Percentiles rank a stretch among this genome's conserved stretches.
Evolutionary conservation across 805 yeast species (phyloP).

Genomic region (Starmerella roubikii): DNA sequence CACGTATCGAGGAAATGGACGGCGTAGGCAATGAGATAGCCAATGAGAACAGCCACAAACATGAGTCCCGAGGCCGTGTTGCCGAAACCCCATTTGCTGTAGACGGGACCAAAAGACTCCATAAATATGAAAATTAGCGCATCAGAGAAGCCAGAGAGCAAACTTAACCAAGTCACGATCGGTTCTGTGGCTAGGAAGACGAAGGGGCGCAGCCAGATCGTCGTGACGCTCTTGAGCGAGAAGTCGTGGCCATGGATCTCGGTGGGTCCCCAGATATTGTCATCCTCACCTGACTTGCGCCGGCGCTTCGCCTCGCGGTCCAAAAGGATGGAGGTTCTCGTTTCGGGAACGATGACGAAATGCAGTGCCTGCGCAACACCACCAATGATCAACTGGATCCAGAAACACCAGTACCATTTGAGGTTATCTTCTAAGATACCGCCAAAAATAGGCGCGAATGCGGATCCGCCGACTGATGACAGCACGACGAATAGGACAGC

Average conservation of each 20-base stretch:
- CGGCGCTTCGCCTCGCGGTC: conserved; percentile 30
- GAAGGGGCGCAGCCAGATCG: conserved; percentile 31
- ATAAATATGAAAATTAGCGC: conserved; percentile 32
- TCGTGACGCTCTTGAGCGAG: background rate
- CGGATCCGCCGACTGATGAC: conserved; percentile 41
- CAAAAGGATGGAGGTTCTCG: conserved; percentile 27
- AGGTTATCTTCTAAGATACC: conserved; percentile 41
- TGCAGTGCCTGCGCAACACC: conserved; percentile 32
- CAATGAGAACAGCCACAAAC: conserved; percentile 28
- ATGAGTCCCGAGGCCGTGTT: conserved; percentile 26
- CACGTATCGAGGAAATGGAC: conserved; percentile 28
- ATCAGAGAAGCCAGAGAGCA: conserved; percentile 32
- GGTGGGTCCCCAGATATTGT: conserved; percentile 29
- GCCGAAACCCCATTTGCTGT: conserved; percentile 29
- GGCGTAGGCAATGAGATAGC: conserved; percentile 29
- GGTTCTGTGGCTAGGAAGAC: conserved; percentile 31
- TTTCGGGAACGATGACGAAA: conserved; percentile 28
- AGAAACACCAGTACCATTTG: conserved; percentile 54
- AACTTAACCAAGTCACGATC: conserved; percentile 29
- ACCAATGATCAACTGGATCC: conserved; percentile 42
- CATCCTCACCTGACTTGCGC: conserved; percentile 27
- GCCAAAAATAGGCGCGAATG: conserved; percentile 33
- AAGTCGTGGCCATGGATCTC: conserved; percentile 21
- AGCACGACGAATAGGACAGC: conserved; percentile 37
- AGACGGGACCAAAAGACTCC: conserved; percentile 29